Evolutionary conservation across 2,329 filamentous ascomycete species (phyloP).

Genomic region (Huntiella abstrusa): DNA sequence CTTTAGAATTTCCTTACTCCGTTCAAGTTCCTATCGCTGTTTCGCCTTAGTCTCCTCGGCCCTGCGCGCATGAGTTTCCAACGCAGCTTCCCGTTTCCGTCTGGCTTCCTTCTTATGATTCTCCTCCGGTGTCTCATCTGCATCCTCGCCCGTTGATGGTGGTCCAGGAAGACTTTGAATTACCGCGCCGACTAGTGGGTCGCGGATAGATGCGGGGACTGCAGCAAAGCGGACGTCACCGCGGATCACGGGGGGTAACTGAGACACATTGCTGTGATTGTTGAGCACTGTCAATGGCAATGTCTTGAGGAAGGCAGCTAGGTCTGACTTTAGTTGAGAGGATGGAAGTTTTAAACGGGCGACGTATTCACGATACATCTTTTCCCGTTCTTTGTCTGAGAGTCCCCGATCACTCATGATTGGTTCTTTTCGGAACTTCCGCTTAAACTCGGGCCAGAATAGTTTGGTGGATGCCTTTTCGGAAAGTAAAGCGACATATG

Average conservation of each 20-base stretch:
- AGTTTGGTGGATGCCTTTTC: conserved; percentile 73
- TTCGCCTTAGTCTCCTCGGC: conserved; percentile 45
- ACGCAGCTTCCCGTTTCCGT: conserved; percentile 43
- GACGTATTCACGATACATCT: conserved; percentile 58
- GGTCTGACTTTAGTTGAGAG: conserved; percentile 48
- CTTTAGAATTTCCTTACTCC: conserved; percentile 39
- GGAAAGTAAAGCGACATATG: conserved; percentile 66
- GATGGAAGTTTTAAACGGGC: conserved; percentile 46
- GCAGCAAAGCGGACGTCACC: conserved; percentile 53
- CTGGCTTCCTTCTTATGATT: conserved; percentile 31
- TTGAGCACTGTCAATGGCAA: conserved; percentile 41
- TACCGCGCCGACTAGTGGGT: conserved; percentile 46
- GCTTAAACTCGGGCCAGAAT: conserved; percentile 92
- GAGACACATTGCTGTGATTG: conserved; percentile 33
- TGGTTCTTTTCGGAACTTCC: conserved; percentile 69
- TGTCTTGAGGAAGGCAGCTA: conserved; percentile 44
- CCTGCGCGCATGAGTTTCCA: conserved; percentile 42
- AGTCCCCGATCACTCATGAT: conserved; percentile 60
- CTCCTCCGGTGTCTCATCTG: conserved; percentile 27
- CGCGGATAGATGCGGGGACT: conserved; percentile 39
- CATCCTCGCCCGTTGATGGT: conserved; percentile 16
- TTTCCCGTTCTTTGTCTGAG: conserved; percentile 60
- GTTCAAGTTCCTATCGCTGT: conserved; percentile 38
- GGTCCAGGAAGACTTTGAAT: conserved; percentile 45
- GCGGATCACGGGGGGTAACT: conserved; percentile 43